phyloP scores from a whole-genome alignment of 2,329 filamentous ascomycete species.

The Colletotrichum sp. region DNA sequence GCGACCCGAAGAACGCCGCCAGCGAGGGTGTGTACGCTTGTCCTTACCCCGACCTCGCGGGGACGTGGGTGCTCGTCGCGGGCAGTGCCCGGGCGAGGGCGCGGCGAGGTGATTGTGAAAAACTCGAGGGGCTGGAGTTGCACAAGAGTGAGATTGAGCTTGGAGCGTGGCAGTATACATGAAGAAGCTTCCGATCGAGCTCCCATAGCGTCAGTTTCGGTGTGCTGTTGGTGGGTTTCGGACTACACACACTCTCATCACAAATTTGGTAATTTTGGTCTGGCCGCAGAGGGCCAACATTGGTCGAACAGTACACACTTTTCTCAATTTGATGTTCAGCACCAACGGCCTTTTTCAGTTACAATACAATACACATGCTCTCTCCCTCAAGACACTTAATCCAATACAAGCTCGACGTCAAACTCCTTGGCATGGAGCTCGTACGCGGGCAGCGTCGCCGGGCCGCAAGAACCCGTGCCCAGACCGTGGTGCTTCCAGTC shows the following conservation, averaged over 20 bases:
- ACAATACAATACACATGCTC: not conserved
- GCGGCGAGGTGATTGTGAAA: conserved; percentile 31
- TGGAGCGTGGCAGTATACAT: conserved; percentile 44
- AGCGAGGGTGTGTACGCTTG: conserved; percentile 14
- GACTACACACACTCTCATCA: not conserved
- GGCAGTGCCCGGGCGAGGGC: conserved; percentile 18
- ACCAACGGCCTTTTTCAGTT: not conserved
- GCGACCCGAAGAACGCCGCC: conserved; percentile 19
- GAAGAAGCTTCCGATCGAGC: not conserved
- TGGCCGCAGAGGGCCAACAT: rapidly evolving
- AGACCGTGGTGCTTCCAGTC: conserved; percentile 69
- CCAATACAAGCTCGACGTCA: conserved; percentile 48
- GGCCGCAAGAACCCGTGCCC: conserved; percentile 67
- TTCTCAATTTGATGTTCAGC: not conserved
- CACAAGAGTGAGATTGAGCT: conserved; percentile 26
- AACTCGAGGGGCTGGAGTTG: conserved; percentile 36
- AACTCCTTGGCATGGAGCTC: conserved; percentile 47
- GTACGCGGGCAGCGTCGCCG: conserved; percentile 56
- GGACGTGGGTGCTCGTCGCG: not conserved
- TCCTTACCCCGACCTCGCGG: not conserved
- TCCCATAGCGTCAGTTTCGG: rapidly evolving
- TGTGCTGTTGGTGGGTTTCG: not conserved
- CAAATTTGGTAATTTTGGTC: not conserved
- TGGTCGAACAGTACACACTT: not conserved
- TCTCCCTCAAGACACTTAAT: conserved; percentile 30